These are phyloP conservation scores for Bidens hawaiensis DNA, from an alignment of 140 eudicot genomes.

Conservation along the genomic window DNA sequence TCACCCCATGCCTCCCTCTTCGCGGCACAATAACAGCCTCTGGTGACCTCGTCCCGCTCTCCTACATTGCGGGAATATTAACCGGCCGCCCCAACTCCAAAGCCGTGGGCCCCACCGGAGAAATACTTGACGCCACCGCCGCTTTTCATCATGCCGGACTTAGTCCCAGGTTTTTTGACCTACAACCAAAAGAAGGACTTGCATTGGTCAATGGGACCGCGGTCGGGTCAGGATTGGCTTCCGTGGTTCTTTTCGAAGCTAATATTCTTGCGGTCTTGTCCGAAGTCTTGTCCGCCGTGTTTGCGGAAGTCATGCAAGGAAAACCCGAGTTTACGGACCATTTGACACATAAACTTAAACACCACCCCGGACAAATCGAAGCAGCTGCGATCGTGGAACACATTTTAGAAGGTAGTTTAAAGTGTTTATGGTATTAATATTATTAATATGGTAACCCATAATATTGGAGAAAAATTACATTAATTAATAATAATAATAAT, in stretches of 20 bases:
- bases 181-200: constrained; percentile 60
- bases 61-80: constrained; percentile 30
- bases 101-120: constrained; percentile 27
- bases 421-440: no score
- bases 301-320: constrained; percentile 62
- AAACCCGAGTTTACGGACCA: constrained; percentile 58
- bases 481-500: no score
- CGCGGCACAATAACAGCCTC: constrained; percentile 40
- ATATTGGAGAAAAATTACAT: no score
- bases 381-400: constrained; percentile 64
- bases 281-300: constrained; percentile 45
- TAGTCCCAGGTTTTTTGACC: constrained; percentile 24
- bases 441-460: no score
- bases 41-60: constrained; percentile 30
- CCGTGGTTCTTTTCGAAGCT: constrained; percentile 54
- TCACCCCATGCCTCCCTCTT: constrained; percentile 33
- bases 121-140: not conserved
- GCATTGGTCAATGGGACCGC: constrained; percentile 61
- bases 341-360: constrained; percentile 60
- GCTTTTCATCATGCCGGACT: constrained; percentile 14
- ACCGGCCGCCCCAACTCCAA: constrained; percentile 27
- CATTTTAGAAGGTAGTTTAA: constrained; percentile 50
- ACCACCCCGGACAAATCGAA: constrained; percentile 66
- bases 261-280: constrained; percentile 47
- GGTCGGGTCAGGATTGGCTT: constrained; percentile 56